phyloP scores from a whole-genome alignment of 805 yeast genomes.

The Lachancea sp. region DNA sequence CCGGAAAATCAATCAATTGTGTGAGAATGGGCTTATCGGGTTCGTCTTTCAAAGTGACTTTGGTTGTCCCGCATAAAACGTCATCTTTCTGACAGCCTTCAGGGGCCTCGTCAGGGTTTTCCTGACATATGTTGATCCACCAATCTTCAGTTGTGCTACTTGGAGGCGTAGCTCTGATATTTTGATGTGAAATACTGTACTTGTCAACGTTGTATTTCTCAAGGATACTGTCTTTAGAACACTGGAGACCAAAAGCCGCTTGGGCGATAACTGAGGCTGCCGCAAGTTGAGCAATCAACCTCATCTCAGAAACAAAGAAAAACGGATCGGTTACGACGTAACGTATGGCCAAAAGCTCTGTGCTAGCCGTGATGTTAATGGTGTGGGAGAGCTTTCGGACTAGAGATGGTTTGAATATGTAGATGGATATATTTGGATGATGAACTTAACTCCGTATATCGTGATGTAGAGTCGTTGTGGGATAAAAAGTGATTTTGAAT shows the following conservation, averaged over 20 bases:
- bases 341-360: too few species aligned
- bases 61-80: slow-evolving; percentile 71
- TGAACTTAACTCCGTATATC: too few species aligned
- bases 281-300: background rate
- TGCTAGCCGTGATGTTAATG: too few species aligned
- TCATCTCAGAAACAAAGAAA: background rate
- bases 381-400: too few species aligned
- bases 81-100: slow-evolving; percentile 61
- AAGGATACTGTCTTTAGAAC: slow-evolving; percentile 21
- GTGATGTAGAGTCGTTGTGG: too few species aligned
- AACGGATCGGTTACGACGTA: too few species aligned
- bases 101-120: slow-evolving; percentile 31
- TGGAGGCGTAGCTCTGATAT: slow-evolving; percentile 68
- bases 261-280: background rate
- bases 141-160: slow-evolving; percentile 55
- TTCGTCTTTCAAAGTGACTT: slow-evolving; percentile 40
- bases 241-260: slow-evolving; percentile 8
- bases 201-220: slow-evolving; percentile 19
- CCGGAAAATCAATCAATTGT: slow-evolving; percentile 53
- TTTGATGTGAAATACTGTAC: background rate
- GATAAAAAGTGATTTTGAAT: too few species aligned
- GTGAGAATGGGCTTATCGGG: slow-evolving; percentile 41
- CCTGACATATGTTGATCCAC: slow-evolving; percentile 66
- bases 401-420: too few species aligned
- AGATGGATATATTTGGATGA: too few species aligned